phyloP scores from a whole-genome alignment of 1,284 basidiomycete genomes.

The Cutaneotrichosporon sp. region DNA sequence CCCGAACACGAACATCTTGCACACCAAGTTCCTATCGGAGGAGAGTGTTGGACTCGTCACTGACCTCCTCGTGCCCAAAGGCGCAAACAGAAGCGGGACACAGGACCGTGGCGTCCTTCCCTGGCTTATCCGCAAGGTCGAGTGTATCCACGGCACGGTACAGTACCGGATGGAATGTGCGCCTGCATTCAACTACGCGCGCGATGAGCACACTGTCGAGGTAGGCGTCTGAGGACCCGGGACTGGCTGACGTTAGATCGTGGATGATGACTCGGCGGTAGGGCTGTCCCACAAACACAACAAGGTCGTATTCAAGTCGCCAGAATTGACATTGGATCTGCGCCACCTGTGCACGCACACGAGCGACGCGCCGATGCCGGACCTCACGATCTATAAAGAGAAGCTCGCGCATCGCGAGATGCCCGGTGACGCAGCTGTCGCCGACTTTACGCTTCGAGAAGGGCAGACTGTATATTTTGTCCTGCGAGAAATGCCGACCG shows the following conservation, averaged over 20 bases:
- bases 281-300: slow-evolving; percentile 53
- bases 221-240: slow-evolving; percentile 31
- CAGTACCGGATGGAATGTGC: slow-evolving; percentile 80
- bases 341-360: slow-evolving; percentile 61
- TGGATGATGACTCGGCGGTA: slow-evolving; percentile 56
- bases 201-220: slow-evolving; percentile 66
- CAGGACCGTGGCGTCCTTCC: slow-evolving; percentile 57
- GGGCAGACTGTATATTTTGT: slow-evolving; percentile 84
- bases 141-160: slow-evolving; percentile 74
- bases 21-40: slow-evolving; percentile 84
- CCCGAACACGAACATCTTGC: slow-evolving; percentile 80
- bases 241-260: slow-evolving; percentile 36
- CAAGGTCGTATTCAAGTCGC: slow-evolving; percentile 69
- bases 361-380: slow-evolving; percentile 54
- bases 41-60: slow-evolving; percentile 75
- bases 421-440: slow-evolving; percentile 40
- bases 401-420: slow-evolving; percentile 40
- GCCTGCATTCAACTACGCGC: slow-evolving; percentile 89
- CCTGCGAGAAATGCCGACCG: slow-evolving; percentile 59
- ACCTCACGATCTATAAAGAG: slow-evolving; percentile 59
- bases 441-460: slow-evolving; percentile 64
- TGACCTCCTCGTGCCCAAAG: slow-evolving; percentile 53
- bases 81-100: slow-evolving; percentile 38
- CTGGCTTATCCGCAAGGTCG: slow-evolving; percentile 84
- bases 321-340: slow-evolving; percentile 67